Percentiles rank a stretch among this genome's conserved stretches.
Conservation (phyloP, 108 stramenopile species). For the Pseudonitzschia multiseries region DNA sequence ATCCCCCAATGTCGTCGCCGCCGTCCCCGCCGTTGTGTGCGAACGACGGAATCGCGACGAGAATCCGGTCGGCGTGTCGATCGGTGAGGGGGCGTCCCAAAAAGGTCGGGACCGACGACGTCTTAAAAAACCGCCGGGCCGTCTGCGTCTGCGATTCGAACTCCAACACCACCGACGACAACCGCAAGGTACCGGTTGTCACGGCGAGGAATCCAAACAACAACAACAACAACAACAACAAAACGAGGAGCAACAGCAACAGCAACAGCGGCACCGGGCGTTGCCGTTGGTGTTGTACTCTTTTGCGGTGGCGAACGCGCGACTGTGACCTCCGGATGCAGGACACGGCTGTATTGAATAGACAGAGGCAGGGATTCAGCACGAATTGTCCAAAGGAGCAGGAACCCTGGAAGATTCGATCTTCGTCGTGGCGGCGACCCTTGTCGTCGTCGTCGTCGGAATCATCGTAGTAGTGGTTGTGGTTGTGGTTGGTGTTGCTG, state of each 20-base stretch:
- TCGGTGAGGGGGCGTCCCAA: constrained; percentile 23
- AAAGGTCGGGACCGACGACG: neutral
- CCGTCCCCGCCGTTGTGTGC: neutral
- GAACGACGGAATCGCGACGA: constrained; percentile 14
- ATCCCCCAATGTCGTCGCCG: constrained; percentile 30
- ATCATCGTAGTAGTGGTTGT: constrained; percentile 25
- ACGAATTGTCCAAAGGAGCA: constrained; percentile 40
- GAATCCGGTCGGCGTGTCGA: constrained; percentile 12
- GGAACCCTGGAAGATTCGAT: constrained; percentile 27
- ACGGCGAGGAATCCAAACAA: too few relatives aligned
- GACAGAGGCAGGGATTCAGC: constrained; percentile 43
- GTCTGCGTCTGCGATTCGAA: neutral
- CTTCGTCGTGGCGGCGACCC: constrained; percentile 12
- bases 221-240: too few relatives aligned
- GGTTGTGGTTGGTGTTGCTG: too few relatives aligned
- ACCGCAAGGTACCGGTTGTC: too few relatives aligned
- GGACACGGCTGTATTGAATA: neutral
- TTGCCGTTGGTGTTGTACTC: too few relatives aligned
- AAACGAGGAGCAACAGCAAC: too few relatives aligned
- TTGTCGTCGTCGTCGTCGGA: constrained; percentile 18
- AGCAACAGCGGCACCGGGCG: too few relatives aligned
- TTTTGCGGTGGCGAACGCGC: too few relatives aligned
- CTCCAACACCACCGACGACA: too few relatives aligned
- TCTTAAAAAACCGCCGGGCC: neutral
- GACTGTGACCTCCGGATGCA: neutral